phyloP scores from a whole-genome alignment of 768 basidiomycete genomes.

The Aureoboletus auriporus region DNA sequence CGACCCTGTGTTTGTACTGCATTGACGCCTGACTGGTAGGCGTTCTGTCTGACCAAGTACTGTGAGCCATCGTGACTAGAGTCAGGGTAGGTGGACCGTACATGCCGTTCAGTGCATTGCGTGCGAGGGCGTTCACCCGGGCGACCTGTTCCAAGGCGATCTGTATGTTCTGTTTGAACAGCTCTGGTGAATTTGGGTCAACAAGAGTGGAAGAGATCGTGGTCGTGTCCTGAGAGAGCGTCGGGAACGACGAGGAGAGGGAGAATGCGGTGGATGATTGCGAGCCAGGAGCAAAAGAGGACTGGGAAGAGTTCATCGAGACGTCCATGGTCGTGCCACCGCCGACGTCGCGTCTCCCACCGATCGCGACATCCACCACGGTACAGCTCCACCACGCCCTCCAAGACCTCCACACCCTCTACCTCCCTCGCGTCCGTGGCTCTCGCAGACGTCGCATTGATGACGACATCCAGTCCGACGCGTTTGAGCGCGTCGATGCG shows the following conservation, averaged over 20 bases:
- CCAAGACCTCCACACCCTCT: slow-evolving; percentile 49
- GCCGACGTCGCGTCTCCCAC: slow-evolving; percentile 37
- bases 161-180: slow-evolving; percentile 58
- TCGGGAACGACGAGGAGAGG: slow-evolving; percentile 16
- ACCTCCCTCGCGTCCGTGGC: slow-evolving; percentile 60
- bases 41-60: slow-evolving; percentile 45
- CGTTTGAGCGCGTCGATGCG: slow-evolving; percentile 66
- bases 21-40: slow-evolving; percentile 53
- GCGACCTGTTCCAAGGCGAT: slow-evolving; percentile 45
- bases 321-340: slow-evolving; percentile 6
- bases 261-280: slow-evolving; percentile 18
- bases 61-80: neutral
- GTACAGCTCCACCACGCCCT: slow-evolving; percentile 42
- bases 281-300: slow-evolving; percentile 1
- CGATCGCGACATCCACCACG: slow-evolving; percentile 36
- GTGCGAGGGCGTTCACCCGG: slow-evolving; percentile 45
- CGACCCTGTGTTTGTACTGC: slow-evolving; percentile 55
- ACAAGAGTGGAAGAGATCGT: slow-evolving; percentile 13
- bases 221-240: slow-evolving; percentile 27
- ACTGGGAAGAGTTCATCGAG: slow-evolving; percentile 10
- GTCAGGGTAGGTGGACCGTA: slow-evolving; percentile 28
- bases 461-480: slow-evolving; percentile 44
- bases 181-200: slow-evolving; percentile 57
- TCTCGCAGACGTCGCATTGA: slow-evolving; percentile 38
- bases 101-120: slow-evolving; percentile 50